Evolutionary conservation across 306 rosid genomes (phyloP), one percentile per base, ranked within the genome.

Genomic region (Cucurbita moschata): DNA sequence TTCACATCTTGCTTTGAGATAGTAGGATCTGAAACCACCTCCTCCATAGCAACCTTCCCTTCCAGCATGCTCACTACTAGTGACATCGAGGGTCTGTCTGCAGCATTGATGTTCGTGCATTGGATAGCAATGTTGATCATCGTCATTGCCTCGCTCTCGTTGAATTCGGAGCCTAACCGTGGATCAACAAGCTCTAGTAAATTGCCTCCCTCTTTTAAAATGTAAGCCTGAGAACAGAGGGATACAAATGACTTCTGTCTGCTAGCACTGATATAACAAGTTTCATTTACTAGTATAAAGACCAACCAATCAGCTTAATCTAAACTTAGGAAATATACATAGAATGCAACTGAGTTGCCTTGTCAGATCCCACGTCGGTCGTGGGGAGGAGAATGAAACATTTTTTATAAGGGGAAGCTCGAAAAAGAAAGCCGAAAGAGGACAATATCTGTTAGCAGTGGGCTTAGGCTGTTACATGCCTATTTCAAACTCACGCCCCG

Each of bases 1-100:
- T 21, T 71, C 18, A 71, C 72, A 49, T 76, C 86, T 67, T 70
- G 60, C 49, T 19, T 52, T 5, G 62, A 23, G 8, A 72, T 46
- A 30, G 42, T 54, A 5, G 66, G 46, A 67, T 79, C 64, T 11
- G 38, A 54, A 21, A 56, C 69, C 40, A 76, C 6, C 37, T 77
- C 86, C 35, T 78, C 47, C 38, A 80, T 58, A 30, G 42, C 60
- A 61, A 23, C 26, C 18, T 26, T 52, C 37, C 89, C 86, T 71
- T 82, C 87, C n/a, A 85, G 79, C 78, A 85, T 79, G 77, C 86
- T 76, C 72, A 85, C 85, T 50, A 78, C 87, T 1, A 65, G 57
- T 13, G 87, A 85, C 87, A 85, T 85, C 4, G 69, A 5, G 35
- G 87, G 83, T 75, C 87, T 80, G 10, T 12, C 47, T 7, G 89